Percentiles rank a stretch among this genome's conserved stretches.
These are phyloP conservation scores for Echeveria elegans DNA, from an alignment of 164 flowering plant species.

Conservation along the genomic window DNA sequence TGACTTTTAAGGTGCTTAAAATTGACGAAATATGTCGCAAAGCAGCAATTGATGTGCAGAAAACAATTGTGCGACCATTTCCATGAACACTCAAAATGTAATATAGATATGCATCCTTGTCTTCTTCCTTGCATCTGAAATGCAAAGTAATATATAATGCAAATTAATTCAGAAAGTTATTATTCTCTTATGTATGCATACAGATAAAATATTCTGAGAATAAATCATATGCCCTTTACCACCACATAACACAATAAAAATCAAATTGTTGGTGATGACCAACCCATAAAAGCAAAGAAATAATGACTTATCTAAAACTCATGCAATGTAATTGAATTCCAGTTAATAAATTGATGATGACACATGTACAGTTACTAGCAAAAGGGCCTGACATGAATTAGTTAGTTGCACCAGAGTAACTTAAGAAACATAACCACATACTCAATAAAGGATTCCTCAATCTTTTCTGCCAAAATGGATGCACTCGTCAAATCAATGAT, in stretches of 20 bases:
- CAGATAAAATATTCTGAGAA: not conserved
- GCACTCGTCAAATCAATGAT: constrained; percentile 74
- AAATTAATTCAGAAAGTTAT: not conserved
- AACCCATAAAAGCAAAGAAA: not conserved
- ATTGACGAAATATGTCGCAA: constrained; percentile 68
- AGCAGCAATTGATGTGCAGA: constrained; percentile 92
- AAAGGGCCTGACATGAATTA: not conserved
- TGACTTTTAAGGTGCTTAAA: constrained; percentile 50
- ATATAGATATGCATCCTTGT: constrained; percentile 87
- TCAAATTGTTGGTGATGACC: not conserved
- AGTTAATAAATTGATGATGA: not conserved
- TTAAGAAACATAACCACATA: constrained; percentile 25
- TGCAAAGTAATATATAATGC: not conserved
- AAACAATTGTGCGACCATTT: constrained; percentile 83
- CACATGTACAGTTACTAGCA: not conserved
- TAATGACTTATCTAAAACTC: not conserved
- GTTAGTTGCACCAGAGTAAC: not conserved
- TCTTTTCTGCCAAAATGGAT: constrained; percentile 60
- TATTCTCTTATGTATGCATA: not conserved
- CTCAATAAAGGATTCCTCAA: constrained; percentile 91
- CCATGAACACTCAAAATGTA: constrained; percentile 87
- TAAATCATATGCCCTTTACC: not conserved
- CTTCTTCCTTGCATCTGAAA: constrained; percentile 91
- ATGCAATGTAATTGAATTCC: not conserved
- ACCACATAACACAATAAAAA: not conserved